Evolutionary conservation across 331 rosid species (phyloP), one percentile per base, ranked within the genome.

Genomic region (Phaseolus coccineus): DNA sequence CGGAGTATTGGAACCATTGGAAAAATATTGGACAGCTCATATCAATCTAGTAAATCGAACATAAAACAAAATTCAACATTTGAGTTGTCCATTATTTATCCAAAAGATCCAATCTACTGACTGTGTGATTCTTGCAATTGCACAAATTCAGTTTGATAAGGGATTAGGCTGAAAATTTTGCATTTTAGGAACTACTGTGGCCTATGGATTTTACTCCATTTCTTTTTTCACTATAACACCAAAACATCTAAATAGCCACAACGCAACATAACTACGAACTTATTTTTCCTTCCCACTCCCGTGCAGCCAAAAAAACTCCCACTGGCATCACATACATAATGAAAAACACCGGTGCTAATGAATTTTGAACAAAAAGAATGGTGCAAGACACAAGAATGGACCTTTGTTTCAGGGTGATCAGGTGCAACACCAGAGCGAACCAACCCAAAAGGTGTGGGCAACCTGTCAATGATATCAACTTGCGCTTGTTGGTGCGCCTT

Each of bases 391-490:
- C 4, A 33, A 72, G 2, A 77, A 6, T 19, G 33, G 47, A 94
- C 97, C 96, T 94, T 94, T 4, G 98, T 94, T 86, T 93, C 99
- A 27, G 96, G 99, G 80, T 96, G 98, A 88, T 96, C 98, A 5
- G 98, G 99, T 4, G 98, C 99, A 47, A 93, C 98, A 77, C 96
- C 98, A 1, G 93, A 93, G 62, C 97, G 92, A 19, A 96, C 98
- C 76, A 96, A 86, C 13, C 97, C 97, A 2, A 93, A 96, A 47
- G 99, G 99, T 8, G 91, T 89, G 0, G 91, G 98, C 86, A 96
- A 82, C 16, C 98, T 89, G 74, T 96, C 99, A 66, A 93, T 85
- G 82, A 93, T 90, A 76, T 93, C 97, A 82, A 96, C 91, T 61
- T 86, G 83, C 5, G 91, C 93, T 76, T 89, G 84, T 77, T 83